A percentile compares a stretch with the other conserved stretches of the same genome.
Conservation (phyloP, 345 rosid genomes). For the Corchorus olitorius region DNA sequence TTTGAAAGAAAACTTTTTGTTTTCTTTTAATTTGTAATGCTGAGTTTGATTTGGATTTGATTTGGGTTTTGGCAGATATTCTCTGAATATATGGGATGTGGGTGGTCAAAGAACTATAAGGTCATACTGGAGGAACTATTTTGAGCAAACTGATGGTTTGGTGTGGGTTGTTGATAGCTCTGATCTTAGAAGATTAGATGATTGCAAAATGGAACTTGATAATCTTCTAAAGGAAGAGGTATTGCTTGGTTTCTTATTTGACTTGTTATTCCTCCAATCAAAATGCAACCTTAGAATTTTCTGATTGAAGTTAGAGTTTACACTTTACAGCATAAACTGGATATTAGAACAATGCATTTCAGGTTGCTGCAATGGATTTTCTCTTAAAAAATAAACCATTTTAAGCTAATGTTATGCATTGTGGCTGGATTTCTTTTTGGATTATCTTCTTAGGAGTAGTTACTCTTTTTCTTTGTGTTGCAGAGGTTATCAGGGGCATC, state of each 20-base stretch:
- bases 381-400: neutral
- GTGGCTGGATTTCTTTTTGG: neutral
- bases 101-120: constrained; percentile 95
- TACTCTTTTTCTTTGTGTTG: constrained; percentile 22
- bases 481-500: constrained; percentile 96
- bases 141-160: constrained; percentile 97
- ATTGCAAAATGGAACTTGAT: constrained; percentile 87
- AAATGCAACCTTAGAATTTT: neutral
- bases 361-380: neutral
- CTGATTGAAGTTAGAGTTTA: neutral
- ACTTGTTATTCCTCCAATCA: neutral
- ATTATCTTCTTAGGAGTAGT: neutral
- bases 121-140: constrained; percentile 95
- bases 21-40: neutral
- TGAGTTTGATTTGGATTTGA: neutral
- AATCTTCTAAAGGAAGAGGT: constrained; percentile 98
- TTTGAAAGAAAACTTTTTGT: neutral
- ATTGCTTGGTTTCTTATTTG: constrained; percentile 13
- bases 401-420: neutral
- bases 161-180: constrained; percentile 97
- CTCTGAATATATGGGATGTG: constrained; percentile 89
- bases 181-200: constrained; percentile 87
- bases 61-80: constrained; percentile 53
- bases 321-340: neutral
- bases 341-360: neutral